Conservation (phyloP, 352 stramenopile species). For the Globisporangium orthogonon region DNA sequence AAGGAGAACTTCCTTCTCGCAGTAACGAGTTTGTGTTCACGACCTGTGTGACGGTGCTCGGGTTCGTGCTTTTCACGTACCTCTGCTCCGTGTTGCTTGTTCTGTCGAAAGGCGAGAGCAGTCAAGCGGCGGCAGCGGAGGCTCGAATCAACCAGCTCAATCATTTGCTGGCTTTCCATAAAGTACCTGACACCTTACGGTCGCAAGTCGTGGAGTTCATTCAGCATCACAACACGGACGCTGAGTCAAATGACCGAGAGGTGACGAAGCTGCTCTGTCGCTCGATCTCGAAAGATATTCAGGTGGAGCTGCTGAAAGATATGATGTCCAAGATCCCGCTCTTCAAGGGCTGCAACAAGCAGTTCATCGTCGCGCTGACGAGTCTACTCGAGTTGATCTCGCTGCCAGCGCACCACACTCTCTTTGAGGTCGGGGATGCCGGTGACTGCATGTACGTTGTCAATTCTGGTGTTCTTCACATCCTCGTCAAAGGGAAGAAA, state of each 20-base stretch:
- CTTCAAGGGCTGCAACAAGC: conserved; percentile 47
- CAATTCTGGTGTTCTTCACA: conserved; percentile 53
- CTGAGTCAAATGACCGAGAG: conserved; percentile 58
- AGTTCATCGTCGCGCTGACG: conserved; percentile 60
- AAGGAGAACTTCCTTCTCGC: conserved; percentile 29
- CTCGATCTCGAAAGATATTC: conserved; percentile 67
- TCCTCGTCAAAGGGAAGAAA: conserved; percentile 42
- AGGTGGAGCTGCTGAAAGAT: conserved; percentile 55
- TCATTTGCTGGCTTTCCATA: conserved; percentile 58
- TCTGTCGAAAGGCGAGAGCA: conserved; percentile 59
- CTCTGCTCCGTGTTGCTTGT: conserved; percentile 58
- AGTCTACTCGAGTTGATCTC: conserved; percentile 60
- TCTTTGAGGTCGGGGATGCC: conserved; percentile 47
- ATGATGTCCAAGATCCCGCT: conserved; percentile 56
- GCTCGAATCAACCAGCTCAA: conserved; percentile 60
- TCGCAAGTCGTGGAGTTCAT: conserved; percentile 49
- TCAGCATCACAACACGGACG: conserved; percentile 58
- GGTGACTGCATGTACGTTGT: conserved; percentile 75
- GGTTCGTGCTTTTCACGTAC: conserved; percentile 55
- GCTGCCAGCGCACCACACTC: conserved; percentile 41
- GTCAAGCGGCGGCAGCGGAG: conserved; percentile 28
- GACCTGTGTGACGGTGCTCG: conserved; percentile 30
- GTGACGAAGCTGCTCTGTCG: conserved; percentile 59
- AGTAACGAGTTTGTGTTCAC: conserved; percentile 40
- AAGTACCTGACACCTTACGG: conserved; percentile 42